Conservation (phyloP, 257 asterid genomes). For the Solanum chmielewskii region DNA sequence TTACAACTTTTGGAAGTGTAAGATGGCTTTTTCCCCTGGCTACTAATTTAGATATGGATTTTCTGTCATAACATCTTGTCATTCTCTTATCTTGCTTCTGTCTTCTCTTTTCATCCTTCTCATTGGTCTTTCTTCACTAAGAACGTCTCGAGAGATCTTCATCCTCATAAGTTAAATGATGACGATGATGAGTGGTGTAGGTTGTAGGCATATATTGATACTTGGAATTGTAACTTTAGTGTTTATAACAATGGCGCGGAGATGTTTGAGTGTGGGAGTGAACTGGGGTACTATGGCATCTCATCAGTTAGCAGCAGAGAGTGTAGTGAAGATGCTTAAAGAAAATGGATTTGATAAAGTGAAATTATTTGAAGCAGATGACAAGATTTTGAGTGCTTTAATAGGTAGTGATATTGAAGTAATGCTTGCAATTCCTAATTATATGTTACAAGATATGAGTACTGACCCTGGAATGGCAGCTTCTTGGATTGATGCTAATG, state of each 20-base stretch:
- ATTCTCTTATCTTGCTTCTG: not conserved
- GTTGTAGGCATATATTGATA: not conserved
- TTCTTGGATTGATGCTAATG: constrained; percentile 76
- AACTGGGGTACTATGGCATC: constrained; percentile 95
- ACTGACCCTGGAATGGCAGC: constrained; percentile 48
- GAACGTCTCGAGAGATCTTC: not conserved
- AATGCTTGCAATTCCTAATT: constrained; percentile 81
- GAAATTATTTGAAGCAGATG: constrained; percentile 87
- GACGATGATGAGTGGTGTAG: not conserved
- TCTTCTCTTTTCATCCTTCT: not conserved
- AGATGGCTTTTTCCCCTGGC: not conserved
- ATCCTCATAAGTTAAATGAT: not conserved
- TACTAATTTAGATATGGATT: not conserved
- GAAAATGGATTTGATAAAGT: constrained; percentile 70
- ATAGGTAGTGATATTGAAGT: constrained; percentile 55
- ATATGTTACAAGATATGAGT: constrained; percentile 69
- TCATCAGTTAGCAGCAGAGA: constrained; percentile 42
- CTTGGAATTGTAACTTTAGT: not conserved
- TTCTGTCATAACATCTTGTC: constrained; percentile 29
- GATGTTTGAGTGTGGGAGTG: constrained; percentile 46
- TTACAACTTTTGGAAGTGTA: not conserved
- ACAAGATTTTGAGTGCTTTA: constrained; percentile 44
- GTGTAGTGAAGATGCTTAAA: constrained; percentile 57
- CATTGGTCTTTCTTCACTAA: not conserved
- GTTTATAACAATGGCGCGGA: not conserved